Percentiles rank a stretch among this genome's conserved stretches.
These are phyloP conservation scores for Adiantum capillusveneris DNA, from an alignment of 75 land plant genomes.

Conservation along the genomic window DNA sequence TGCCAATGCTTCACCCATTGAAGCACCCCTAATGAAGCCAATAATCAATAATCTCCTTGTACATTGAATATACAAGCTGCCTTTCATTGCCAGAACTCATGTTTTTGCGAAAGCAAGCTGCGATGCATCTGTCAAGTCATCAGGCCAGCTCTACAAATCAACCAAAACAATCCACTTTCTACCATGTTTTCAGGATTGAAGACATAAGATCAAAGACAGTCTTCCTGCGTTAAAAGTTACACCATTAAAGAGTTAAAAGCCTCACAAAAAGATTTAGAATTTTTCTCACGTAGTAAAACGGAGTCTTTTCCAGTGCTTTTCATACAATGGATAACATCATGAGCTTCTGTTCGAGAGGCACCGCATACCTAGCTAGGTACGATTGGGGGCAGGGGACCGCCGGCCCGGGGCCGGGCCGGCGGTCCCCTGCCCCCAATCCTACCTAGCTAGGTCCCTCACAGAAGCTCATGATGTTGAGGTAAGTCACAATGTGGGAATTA, in stretches of 20 bases:
- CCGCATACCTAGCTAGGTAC: too few species aligned
- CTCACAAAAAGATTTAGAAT: conserved; percentile 24
- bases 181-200: conserved; percentile 62
- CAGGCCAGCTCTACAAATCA: conserved; percentile 59
- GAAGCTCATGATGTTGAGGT: conserved; percentile 16
- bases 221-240: conserved; percentile 27
- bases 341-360: too few species aligned
- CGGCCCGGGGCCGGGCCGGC: too few species aligned
- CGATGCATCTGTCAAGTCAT: conserved; percentile 39
- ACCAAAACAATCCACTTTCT: conserved; percentile 66
- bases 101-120: conserved; percentile 55
- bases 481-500: too few species aligned
- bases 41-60: conserved; percentile 65
- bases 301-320: too few species aligned
- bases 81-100: conserved; percentile 57
- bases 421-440: too few species aligned
- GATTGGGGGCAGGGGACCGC: too few species aligned
- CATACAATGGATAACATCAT: too few species aligned
- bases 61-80: conserved; percentile 60
- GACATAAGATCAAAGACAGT: conserved; percentile 42
- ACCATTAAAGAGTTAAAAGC: conserved; percentile 40
- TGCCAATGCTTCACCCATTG: too few species aligned
- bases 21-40: conserved; percentile 76
- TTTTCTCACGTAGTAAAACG: too few species aligned
- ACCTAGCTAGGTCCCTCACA: too few species aligned